phyloP scores from a whole-genome alignment of 2,329 filamentous ascomycete species.

The Didymella sp. region DNA sequence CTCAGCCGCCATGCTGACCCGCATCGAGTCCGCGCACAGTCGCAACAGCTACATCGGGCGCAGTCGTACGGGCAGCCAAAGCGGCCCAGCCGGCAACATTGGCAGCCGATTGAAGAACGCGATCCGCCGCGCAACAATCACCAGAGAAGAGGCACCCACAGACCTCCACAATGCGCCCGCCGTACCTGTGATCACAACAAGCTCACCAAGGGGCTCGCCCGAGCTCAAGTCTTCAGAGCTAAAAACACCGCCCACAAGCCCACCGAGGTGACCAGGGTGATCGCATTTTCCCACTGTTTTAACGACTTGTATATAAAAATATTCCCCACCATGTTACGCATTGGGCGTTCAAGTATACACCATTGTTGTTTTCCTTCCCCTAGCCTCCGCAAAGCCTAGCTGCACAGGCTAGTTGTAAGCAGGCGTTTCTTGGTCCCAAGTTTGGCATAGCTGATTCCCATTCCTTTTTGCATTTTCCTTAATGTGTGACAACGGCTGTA shows the following conservation, averaged over 20 bases:
- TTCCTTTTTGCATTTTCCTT: constrained; percentile 9
- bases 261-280: constrained; percentile 15
- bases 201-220: constrained; percentile 10
- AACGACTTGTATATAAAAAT: constrained; percentile 41
- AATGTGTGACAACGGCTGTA: constrained; percentile 6
- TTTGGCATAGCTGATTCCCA: constrained; percentile 21
- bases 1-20: constrained; percentile 81
- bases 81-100: constrained; percentile 13
- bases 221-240: constrained; percentile 9
- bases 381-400: constrained; percentile 2
- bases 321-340: constrained; percentile 27
- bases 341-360: constrained; percentile 29
- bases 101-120: constrained; percentile 36
- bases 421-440: constrained; percentile 13
- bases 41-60: constrained; percentile 34
- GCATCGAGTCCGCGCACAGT: constrained; percentile 73
- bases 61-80: constrained; percentile 16
- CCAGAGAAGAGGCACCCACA: constrained; percentile 38
- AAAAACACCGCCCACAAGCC: constrained; percentile 27
- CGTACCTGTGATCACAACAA: constrained; percentile 22
- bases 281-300: constrained; percentile 28
- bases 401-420: constrained; percentile 7
- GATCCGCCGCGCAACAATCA: constrained; percentile 39
- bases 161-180: constrained; percentile 24
- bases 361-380: constrained; percentile 24